Base-by-base conservation (phyloP, 1,139 yeast species). In the Magnusiomyces suaveolens region DNA sequence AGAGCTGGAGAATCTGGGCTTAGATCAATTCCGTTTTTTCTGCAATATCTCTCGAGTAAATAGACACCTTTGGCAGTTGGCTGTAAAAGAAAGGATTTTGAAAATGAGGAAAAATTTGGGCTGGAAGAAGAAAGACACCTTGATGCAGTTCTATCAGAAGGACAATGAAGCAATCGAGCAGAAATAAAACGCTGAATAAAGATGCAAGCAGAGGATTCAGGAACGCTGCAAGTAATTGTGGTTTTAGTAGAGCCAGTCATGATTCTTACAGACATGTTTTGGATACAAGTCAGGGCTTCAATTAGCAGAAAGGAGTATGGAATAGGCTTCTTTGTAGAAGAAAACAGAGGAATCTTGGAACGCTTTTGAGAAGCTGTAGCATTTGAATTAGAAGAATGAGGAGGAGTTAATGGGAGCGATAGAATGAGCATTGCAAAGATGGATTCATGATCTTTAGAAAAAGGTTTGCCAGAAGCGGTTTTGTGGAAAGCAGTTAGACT, bases 11-110 rank as follows among this genome's bases (percentile, higher is more conserved):
- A 18, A 18, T 47, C 16, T 16, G 38, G 25, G 4, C 23, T 12
- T 20, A 47, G 23, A 20, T 33, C 43, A 56, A 84, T 68, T 0
- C 92, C 95, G 53, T 78, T 70, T 47, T 73, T 76, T 52, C 72
- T 72, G 59, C 84, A 82, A 65, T 83, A 88, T 14, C 76, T 72
- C 52, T 79, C 80, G 1, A 90, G 69, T 0, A 88, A 66, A 0
- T 89, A 82, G 2, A 88, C 80, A 0, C 97, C 98, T 64, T 92
- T 92, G 0, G 97, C 92, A 0, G 97, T 88, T 3, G 96, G 95
- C 63, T 90, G 97, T 39, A 89, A 65, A 3, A 59, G 39, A 3
- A 55, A 56, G 16, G 59, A 54, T 1, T 46, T 50, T 14, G 60
- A 57, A 20, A 25, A 12, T 18, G 14, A 3, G 4, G 41, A 38